A percentile compares a stretch with the other conserved stretches of the same genome.
These are phyloP conservation scores for Lachnellula cervina DNA, from an alignment of 2,329 filamentous ascomycete genomes.

Conservation along the genomic window DNA sequence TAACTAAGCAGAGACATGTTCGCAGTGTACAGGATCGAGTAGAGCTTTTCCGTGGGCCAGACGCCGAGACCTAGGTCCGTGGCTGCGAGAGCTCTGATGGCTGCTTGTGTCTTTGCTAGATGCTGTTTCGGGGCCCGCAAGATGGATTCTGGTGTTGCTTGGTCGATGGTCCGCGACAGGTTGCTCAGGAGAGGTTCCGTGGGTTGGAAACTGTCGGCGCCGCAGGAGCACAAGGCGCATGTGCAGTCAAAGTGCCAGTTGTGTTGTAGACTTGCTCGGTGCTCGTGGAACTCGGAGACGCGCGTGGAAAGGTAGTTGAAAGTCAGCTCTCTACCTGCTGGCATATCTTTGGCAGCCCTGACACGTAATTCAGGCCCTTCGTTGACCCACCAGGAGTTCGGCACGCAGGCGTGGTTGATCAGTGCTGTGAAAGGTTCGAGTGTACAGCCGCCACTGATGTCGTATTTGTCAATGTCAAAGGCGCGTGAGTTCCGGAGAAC, in stretches of 20 bases:
- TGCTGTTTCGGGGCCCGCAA: not conserved
- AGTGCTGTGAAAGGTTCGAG: constrained; percentile 31
- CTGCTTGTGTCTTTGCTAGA: not conserved
- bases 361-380: constrained; percentile 31
- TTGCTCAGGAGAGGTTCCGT: not conserved
- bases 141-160: no score
- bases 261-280: not conserved
- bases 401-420: constrained; percentile 36
- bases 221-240: not conserved
- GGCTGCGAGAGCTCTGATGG: not conserved
- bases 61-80: not conserved
- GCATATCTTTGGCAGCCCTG: constrained; percentile 30
- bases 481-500: not conserved
- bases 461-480: not conserved
- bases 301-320: constrained; percentile 29
- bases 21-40: not conserved
- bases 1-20: no score
- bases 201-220: not conserved
- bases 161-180: not conserved
- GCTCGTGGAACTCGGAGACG: not conserved
- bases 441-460: constrained; percentile 22
- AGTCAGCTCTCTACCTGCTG: constrained; percentile 33
- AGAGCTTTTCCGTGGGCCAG: not conserved
- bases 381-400: constrained; percentile 33
- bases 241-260: not conserved